Evolutionary conservation across 371 early-diverging fungal genomes (phyloP).

Genomic region (Mortierella sp.): DNA sequence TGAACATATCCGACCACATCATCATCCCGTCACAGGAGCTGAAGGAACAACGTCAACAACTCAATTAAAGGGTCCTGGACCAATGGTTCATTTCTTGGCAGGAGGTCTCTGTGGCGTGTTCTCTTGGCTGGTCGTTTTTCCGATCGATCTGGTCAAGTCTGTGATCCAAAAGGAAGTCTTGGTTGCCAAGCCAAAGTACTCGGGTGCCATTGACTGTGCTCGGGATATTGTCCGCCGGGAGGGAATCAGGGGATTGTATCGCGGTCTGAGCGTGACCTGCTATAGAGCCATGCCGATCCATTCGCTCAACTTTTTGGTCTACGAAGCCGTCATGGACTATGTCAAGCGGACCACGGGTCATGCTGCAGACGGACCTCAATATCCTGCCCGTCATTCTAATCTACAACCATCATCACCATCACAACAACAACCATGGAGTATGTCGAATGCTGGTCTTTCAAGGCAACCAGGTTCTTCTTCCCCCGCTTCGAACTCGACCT

Average conservation of each 20-base stretch:
- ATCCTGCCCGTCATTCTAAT: not conserved
- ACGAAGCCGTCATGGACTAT: slow-evolving; percentile 70
- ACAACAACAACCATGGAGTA: too few species aligned
- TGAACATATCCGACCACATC: slow-evolving; percentile 49
- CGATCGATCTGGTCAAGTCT: slow-evolving; percentile 81
- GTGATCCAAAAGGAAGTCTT: slow-evolving; percentile 79
- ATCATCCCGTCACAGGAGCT: not conserved
- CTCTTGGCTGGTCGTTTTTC: slow-evolving; percentile 84
- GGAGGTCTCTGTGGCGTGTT: slow-evolving; percentile 82
- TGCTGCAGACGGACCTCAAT: slow-evolving; percentile 8
- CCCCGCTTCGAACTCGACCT: not conserved
- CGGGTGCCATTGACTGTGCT: slow-evolving; percentile 63
- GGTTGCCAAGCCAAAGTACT: slow-evolving; percentile 58
- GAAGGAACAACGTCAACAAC: slow-evolving; percentile 25
- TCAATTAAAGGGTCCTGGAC: slow-evolving; percentile 59
- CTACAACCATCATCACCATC: too few species aligned
- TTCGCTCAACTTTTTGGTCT: slow-evolving; percentile 82
- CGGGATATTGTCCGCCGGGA: slow-evolving; percentile 60
- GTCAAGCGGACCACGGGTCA: slow-evolving; percentile 45
- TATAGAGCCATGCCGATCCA: slow-evolving; percentile 87
- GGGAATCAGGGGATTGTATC: slow-evolving; percentile 74
- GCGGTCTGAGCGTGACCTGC: slow-evolving; percentile 79
- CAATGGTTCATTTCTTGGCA: slow-evolving; percentile 75
- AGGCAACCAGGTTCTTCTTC: not conserved
- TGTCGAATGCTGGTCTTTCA: too few species aligned